Percentiles rank a stretch among this genome's conserved stretches.
phyloP scores from a whole-genome alignment of 2,329 filamentous ascomycete species.

The Sarocladium oryzae region DNA sequence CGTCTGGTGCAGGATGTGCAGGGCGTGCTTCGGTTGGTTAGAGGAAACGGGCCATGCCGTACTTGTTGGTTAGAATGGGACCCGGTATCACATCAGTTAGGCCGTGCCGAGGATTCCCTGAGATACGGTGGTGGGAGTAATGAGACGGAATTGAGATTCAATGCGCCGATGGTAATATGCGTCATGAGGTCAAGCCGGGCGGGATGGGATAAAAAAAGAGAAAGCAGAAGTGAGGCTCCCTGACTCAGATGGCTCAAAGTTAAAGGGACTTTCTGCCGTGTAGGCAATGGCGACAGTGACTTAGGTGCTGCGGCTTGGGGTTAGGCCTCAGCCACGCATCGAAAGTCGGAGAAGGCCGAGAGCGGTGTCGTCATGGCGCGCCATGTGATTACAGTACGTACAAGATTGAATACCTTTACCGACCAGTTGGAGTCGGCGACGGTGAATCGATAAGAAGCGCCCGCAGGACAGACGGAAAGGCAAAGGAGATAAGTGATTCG shows the following conservation, averaged over 20 bases:
- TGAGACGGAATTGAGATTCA: background rate
- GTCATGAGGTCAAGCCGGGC: no score
- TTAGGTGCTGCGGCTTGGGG: no score
- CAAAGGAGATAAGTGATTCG: background rate
- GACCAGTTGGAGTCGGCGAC: background rate
- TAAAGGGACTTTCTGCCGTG: no score
- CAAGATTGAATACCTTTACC: background rate
- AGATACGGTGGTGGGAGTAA: background rate
- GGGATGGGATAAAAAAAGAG: no score
- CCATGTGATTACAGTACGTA: background rate
- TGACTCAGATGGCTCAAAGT: no score
- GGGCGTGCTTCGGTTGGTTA: background rate
- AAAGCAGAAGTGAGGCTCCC: no score
- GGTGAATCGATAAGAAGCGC: conserved; percentile 1
- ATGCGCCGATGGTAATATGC: no score
- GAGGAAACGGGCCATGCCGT: background rate
- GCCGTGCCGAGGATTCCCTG: background rate
- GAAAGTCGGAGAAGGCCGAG: conserved; percentile 6
- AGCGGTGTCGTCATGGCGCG: background rate
- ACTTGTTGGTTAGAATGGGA: no score
- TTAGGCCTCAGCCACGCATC: background rate
- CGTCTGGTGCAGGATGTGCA: background rate
- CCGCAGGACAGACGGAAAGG: background rate
- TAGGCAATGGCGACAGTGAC: no score
- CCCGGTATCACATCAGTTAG: conserved; percentile 4